These are phyloP conservation scores for Mangifera indica DNA, from an alignment of 345 rosid genomes.

Conservation along the genomic window DNA sequence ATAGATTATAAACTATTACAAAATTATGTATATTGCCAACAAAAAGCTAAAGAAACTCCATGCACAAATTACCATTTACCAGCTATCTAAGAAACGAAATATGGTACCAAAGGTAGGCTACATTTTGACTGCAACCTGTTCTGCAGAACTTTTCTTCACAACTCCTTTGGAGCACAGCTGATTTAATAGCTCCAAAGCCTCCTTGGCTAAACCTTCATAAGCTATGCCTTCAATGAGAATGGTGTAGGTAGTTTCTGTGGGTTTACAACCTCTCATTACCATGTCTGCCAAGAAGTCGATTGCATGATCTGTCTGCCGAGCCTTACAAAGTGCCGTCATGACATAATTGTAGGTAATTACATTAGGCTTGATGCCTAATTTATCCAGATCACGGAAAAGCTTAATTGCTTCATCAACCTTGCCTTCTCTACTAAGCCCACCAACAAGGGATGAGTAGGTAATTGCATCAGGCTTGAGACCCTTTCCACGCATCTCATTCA, in stretches of 20 bases:
- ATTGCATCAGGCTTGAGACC: constrained; percentile 73
- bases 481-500: constrained; percentile 71
- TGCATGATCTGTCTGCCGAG: constrained; percentile 65
- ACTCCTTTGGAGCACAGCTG: constrained; percentile 70
- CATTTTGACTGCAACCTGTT: constrained; percentile 62
- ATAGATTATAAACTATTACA: neutral
- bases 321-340: constrained; percentile 76
- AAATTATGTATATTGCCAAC: neutral
- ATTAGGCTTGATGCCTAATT: constrained; percentile 62
- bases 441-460: constrained; percentile 76
- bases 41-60: neutral
- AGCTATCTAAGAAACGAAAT: constrained; percentile 9
- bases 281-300: constrained; percentile 81
- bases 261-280: constrained; percentile 74
- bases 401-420: constrained; percentile 74
- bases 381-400: constrained; percentile 71
- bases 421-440: constrained; percentile 79
- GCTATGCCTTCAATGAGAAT: constrained; percentile 87
- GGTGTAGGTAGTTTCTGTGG: constrained; percentile 73
- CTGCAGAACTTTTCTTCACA: constrained; percentile 66
- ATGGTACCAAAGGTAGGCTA: constrained; percentile 23
- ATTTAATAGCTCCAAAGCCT: constrained; percentile 65
- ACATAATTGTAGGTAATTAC: constrained; percentile 68
- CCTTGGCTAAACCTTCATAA: constrained; percentile 72
- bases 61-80: constrained; percentile 2